phyloP scores from a whole-genome alignment of 768 basidiomycete genomes.

The Mycena capillaripes region DNA sequence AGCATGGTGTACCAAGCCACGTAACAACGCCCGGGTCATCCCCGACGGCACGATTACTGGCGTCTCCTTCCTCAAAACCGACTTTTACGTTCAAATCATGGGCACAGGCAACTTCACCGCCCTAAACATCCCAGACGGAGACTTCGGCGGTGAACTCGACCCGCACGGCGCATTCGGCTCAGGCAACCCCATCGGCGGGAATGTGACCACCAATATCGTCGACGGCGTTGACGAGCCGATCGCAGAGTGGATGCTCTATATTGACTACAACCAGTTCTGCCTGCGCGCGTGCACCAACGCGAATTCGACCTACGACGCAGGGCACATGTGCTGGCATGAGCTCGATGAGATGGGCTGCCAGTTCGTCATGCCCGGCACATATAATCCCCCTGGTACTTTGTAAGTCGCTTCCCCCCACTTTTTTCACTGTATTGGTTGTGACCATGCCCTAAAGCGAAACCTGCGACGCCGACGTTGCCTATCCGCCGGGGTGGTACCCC shows the following conservation, averaged over 20 bases:
- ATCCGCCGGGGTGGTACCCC: constrained; percentile 63
- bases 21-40: constrained; percentile 30
- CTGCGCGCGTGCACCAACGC: constrained; percentile 53
- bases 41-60: constrained; percentile 29
- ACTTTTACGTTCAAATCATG: constrained; percentile 57
- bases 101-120: constrained; percentile 58
- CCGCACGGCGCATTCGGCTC: constrained; percentile 56
- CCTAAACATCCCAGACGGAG: constrained; percentile 54
- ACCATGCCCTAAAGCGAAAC: constrained; percentile 46
- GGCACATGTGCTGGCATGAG: constrained; percentile 60
- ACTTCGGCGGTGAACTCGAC: constrained; percentile 60
- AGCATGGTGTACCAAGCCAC: constrained; percentile 31
- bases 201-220: constrained; percentile 58
- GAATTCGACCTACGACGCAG: constrained; percentile 57
- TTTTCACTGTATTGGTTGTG: background rate
- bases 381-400: constrained; percentile 58
- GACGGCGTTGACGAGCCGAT: constrained; percentile 50
- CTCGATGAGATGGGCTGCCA: constrained; percentile 60
- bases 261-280: constrained; percentile 50
- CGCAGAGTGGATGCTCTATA: constrained; percentile 60
- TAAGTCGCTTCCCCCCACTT: constrained; percentile 44
- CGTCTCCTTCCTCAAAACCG: constrained; percentile 36
- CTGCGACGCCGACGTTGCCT: constrained; percentile 61
- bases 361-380: constrained; percentile 63
- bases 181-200: constrained; percentile 61